phyloP scores from a whole-genome alignment of 768 basidiomycete genomes.

The Phanerochaete sordida region DNA sequence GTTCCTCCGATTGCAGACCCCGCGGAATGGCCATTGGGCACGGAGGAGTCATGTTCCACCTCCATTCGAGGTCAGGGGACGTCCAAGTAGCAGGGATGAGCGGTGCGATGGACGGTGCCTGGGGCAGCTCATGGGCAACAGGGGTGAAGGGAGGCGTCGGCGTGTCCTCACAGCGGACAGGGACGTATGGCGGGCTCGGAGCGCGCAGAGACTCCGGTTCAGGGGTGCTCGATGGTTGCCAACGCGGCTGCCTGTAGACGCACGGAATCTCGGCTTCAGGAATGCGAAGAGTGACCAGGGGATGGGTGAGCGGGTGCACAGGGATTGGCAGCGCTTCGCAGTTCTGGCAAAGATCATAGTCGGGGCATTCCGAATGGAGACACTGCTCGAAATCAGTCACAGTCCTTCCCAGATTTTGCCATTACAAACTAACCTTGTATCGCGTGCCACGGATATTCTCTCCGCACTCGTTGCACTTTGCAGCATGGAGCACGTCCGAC shows the following conservation, averaged over 20 bases:
- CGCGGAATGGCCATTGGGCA: slow-evolving; percentile 7
- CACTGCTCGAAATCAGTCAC: slow-evolving; percentile 44
- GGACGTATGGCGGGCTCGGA: not conserved
- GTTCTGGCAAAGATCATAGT: slow-evolving; percentile 75
- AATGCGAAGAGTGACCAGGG: slow-evolving; percentile 69
- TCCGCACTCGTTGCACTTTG: slow-evolving; percentile 62
- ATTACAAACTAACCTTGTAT: slow-evolving; percentile 55
- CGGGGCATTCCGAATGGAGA: slow-evolving; percentile 71
- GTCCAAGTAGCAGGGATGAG: slow-evolving; percentile 14
- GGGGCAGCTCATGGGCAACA: not conserved
- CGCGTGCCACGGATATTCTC: slow-evolving; percentile 57
- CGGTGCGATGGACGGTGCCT: slow-evolving; percentile 2
- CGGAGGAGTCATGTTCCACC: slow-evolving; percentile 5
- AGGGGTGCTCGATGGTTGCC: not conserved
- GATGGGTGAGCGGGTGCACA: slow-evolving; percentile 68
- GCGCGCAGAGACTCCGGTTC: not conserved
- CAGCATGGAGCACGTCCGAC: slow-evolving; percentile 40
- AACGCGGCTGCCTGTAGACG: not conserved
- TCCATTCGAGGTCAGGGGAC: slow-evolving; percentile 10
- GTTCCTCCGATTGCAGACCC: slow-evolving; percentile 1
- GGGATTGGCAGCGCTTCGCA: slow-evolving; percentile 82
- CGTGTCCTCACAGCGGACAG: not conserved
- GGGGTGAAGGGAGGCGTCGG: not conserved
- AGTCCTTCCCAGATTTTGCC: too few relatives aligned
- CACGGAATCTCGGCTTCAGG: slow-evolving; percentile 44